Percentiles rank a stretch among this genome's conserved stretches.
These are phyloP conservation scores for Dalbergia cochinchinensis DNA, from an alignment of 306 rosid species.

Conservation along the genomic window DNA sequence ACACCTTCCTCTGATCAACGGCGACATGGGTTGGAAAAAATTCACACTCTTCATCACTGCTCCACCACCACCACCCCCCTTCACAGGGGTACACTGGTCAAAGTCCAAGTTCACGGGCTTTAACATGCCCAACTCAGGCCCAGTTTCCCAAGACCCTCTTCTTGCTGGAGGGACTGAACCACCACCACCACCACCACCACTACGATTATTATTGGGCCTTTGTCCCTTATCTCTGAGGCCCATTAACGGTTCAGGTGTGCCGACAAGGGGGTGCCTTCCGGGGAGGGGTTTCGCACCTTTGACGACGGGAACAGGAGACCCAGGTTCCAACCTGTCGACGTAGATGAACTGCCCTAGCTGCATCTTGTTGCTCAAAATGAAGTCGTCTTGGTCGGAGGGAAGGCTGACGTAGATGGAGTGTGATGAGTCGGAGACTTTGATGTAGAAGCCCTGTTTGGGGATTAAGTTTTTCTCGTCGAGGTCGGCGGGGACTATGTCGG, in stretches of 20 bases:
- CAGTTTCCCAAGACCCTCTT: constrained; percentile 93
- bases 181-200: not conserved
- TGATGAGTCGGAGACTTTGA: constrained; percentile 86
- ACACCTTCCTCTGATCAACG: constrained; percentile 63
- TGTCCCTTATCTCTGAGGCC: constrained; percentile 64
- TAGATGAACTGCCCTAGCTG: constrained; percentile 92
- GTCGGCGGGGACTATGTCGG: constrained; percentile 91
- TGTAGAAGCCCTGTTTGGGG: constrained; percentile 85
- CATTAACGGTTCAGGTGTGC: constrained; percentile 88
- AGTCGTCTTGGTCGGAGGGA: constrained; percentile 84
- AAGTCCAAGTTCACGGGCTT: constrained; percentile 81
- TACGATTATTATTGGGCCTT: too few relatives aligned
- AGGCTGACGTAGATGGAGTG: constrained; percentile 84
- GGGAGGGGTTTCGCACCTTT: constrained; percentile 86
- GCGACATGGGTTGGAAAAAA: constrained; percentile 53
- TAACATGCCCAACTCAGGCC: constrained; percentile 41
- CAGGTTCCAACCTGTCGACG: constrained; percentile 80
- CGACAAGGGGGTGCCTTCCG: constrained; percentile 83
- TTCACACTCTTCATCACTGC: constrained; percentile 27
- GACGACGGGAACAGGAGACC: constrained; percentile 82
- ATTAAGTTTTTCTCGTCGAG: constrained; percentile 81
- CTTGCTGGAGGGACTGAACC: constrained; percentile 46
- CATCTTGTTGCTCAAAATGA: constrained; percentile 86
- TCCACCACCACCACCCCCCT: not conserved
- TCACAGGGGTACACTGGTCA: constrained; percentile 85